Conservation (phyloP, 192 early-diverging fungal species). For the Chytriomyces sp. region DNA sequence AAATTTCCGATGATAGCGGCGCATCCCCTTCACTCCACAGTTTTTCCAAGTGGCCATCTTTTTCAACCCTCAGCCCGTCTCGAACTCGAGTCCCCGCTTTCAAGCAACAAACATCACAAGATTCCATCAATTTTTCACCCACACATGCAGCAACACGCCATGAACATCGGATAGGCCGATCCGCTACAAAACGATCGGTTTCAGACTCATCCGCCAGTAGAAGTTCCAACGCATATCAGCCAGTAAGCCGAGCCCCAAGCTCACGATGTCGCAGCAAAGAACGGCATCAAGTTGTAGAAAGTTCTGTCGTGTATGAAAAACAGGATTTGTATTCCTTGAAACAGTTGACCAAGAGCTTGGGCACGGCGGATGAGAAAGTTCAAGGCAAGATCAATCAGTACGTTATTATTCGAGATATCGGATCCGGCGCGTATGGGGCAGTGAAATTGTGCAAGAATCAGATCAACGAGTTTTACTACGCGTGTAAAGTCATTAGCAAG, state of each 20-base stretch:
- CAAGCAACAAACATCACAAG: too few species aligned
- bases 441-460: constrained; percentile 52
- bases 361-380: constrained; percentile 29
- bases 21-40: too few species aligned
- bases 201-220: not conserved
- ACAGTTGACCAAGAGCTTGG: not conserved
- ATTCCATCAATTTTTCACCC: too few species aligned
- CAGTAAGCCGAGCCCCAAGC: not conserved
- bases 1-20: too few species aligned
- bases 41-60: too few species aligned
- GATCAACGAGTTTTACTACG: constrained; percentile 55
- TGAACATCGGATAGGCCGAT: not conserved
- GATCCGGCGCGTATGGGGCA: constrained; percentile 58
- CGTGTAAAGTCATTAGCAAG: constrained; percentile 67
- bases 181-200: not conserved
- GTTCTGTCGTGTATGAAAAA: constrained; percentile 31
- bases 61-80: too few species aligned
- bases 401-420: constrained; percentile 57
- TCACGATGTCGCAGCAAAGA: not conserved
- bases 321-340: constrained; percentile 5
- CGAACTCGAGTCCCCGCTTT: too few species aligned
- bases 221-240: not conserved
- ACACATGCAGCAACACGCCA: too few species aligned
- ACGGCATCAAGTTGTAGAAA: constrained; percentile 24
- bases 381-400: constrained; percentile 68